Evolutionary conservation across 106 monocot genomes (phyloP), one percentile per base, ranked within the genome.

Genomic region (Xerophyta viscosa): DNA sequence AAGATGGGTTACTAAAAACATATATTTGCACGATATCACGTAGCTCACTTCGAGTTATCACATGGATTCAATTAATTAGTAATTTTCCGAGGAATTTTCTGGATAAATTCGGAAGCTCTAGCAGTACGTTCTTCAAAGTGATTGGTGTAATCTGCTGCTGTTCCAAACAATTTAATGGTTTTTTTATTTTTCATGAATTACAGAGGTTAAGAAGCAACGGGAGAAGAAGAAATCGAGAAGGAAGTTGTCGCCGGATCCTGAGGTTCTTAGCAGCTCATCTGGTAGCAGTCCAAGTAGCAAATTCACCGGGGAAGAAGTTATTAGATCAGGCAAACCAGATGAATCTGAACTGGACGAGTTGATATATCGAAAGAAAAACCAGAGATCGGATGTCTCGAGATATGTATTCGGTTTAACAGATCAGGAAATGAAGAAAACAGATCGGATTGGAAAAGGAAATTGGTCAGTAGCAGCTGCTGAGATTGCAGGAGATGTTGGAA

Each of bases 381-480:
- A 22, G 28, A 15, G 19, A 2, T 37, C 22, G 20, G 19, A 46
- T 12, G 24, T 24, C 11, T 67, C 52, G 63, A 41, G 8, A 20
- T 48, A 41, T 2, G 58, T 65, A 2, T 62, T 65, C 63, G 24
- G 27, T 20, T 14, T 75, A 29, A 65, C 46, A 8, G 64, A 66
- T 13, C 54, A 64, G 29, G 78, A 88, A 54, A 29, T 69, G 49
- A 65, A 61, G 56, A 69, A 37, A 3, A 41, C 54, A 8, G 45
- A 31, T 17, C 66, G 78, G 82, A 17, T 65, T 10, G 20, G 37
- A 2, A 62, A 29, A 17, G 62, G 65, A 27, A n/a, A 23, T 0
- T 22, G 59, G 13, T 55, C 48, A 12, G 61, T 61, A 43, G 56
- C 60, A 12, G 36, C 27, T 2, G 51, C 55, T 37, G 77, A 74